These are phyloP conservation scores for Grosmannia huntii DNA, from an alignment of 2,329 filamentous ascomycete species.

Conservation along the genomic window DNA sequence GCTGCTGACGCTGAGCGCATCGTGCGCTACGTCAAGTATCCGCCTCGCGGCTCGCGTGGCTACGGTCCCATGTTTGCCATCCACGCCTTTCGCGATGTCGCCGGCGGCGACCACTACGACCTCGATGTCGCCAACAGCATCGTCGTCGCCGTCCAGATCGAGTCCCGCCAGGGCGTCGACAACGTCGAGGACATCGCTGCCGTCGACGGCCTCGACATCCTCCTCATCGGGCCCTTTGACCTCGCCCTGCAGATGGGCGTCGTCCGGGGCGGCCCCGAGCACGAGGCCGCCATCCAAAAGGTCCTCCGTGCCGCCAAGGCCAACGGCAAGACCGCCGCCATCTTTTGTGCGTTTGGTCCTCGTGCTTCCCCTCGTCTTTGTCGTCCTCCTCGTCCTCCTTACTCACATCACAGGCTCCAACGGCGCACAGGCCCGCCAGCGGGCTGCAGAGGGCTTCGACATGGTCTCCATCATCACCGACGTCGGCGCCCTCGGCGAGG, in stretches of 20 bases:
- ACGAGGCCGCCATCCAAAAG: slow-evolving; percentile 25
- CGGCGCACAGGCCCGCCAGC: slow-evolving; percentile 20
- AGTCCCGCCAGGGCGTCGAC: slow-evolving; percentile 25
- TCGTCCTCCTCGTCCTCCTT: not conserved
- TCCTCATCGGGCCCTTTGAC: slow-evolving; percentile 23
- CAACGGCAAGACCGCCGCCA: slow-evolving; percentile 25
- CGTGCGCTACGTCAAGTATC: slow-evolving; percentile 14
- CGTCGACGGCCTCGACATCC: slow-evolving; percentile 25
- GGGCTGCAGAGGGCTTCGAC: slow-evolving; percentile 24
- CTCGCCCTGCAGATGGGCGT: slow-evolving; percentile 24
- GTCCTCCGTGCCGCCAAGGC: slow-evolving; percentile 20
- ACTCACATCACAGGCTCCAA: slow-evolving; percentile 2
- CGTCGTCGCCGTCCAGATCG: slow-evolving; percentile 25
- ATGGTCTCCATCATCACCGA: slow-evolving; percentile 27
- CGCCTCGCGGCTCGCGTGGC: slow-evolving; percentile 12
- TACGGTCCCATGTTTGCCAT: slow-evolving; percentile 22
- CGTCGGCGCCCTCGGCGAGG: slow-evolving; percentile 19
- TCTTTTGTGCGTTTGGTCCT: slow-evolving; percentile 20
- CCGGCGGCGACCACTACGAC: slow-evolving; percentile 19
- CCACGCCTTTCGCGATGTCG: slow-evolving; percentile 15
- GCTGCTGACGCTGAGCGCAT: slow-evolving; percentile 13
- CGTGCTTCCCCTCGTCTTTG: not conserved
- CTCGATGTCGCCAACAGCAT: slow-evolving; percentile 19
- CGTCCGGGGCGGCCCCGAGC: slow-evolving; percentile 18
- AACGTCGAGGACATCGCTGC: slow-evolving; percentile 29